Percentiles rank a stretch among this genome's conserved stretches.
phyloP scores from a whole-genome alignment of 2,329 filamentous ascomycete species.

The Claviceps maximensis region DNA sequence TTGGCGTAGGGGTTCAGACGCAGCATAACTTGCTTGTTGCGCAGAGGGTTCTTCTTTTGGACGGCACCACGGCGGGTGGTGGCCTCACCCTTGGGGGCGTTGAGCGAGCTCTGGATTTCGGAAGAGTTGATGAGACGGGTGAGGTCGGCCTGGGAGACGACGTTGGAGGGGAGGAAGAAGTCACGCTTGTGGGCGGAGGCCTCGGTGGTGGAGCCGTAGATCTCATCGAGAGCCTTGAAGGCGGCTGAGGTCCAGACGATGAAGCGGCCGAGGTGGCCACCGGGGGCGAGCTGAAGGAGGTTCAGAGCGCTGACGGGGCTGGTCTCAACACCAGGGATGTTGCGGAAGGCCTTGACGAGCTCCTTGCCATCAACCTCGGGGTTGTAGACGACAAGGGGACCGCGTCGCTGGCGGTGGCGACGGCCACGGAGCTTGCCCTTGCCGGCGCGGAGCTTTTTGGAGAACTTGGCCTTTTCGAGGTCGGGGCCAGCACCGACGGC shows the following conservation, averaged over 20 bases:
- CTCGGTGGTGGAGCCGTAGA: slow-evolving; percentile 89
- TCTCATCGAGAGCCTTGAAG: slow-evolving; percentile 89
- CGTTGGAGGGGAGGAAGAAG: slow-evolving; percentile 88
- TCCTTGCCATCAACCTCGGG: slow-evolving; percentile 90
- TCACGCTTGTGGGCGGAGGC: slow-evolving; percentile 95
- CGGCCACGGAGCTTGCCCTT: slow-evolving; percentile 98
- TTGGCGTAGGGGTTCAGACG: slow-evolving; percentile 97
- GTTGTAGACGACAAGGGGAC: slow-evolving; percentile 95
- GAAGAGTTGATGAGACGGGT: slow-evolving; percentile 98
- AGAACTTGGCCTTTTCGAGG: slow-evolving; percentile 88
- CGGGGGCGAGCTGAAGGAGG: slow-evolving; percentile 97
- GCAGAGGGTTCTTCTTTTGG: slow-evolving; percentile 99
- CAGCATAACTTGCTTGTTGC: slow-evolving; percentile 97
- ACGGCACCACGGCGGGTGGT: slow-evolving; percentile 79
- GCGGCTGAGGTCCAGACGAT: slow-evolving; percentile 97
- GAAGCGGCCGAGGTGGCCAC: slow-evolving; percentile 98
- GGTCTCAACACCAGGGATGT: slow-evolving; percentile 97
- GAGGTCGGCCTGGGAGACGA: slow-evolving; percentile 89
- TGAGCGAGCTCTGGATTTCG: slow-evolving; percentile 93
- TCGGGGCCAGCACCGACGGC: slow-evolving; percentile 82
- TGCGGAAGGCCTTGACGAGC: slow-evolving; percentile 90
- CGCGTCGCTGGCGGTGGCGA: slow-evolving; percentile 93
- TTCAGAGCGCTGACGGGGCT: slow-evolving; percentile 87
- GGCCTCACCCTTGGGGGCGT: slow-evolving; percentile 79
- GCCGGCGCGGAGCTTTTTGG: slow-evolving; percentile 92